Evolutionary conservation across 2,329 filamentous ascomycete genomes (phyloP).

Genomic region (Botrytis galanthina): DNA sequence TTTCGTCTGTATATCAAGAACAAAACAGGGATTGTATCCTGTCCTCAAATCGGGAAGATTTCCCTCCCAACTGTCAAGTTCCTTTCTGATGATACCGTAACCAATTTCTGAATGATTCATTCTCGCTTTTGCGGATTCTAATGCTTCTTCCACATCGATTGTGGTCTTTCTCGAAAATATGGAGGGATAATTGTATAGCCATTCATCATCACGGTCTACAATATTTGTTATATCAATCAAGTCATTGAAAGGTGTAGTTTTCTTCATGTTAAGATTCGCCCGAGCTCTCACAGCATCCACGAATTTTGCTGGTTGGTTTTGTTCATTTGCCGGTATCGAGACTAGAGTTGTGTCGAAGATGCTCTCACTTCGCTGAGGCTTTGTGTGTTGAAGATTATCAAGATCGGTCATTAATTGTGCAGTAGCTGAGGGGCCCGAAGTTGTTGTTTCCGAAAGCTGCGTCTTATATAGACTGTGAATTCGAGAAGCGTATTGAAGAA

Average conservation of each 20-base stretch:
- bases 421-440: neutral
- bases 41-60: rapidly evolving
- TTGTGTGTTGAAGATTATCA: neutral
- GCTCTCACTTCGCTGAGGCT: neutral
- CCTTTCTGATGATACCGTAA: neutral
- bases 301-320: too few relatives aligned
- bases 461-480: neutral
- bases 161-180: neutral
- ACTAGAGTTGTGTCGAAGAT: neutral
- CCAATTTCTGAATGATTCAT: neutral
- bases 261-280: neutral
- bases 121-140: rapidly evolving
- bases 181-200: neutral
- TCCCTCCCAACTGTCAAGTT: neutral
- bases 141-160: neutral
- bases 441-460: rapidly evolving
- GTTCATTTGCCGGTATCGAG: neutral
- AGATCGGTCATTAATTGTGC: neutral
- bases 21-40: neutral
- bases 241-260: neutral
- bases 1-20: neutral
- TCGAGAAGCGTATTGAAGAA: neutral
- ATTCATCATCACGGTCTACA: neutral
- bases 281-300: too few relatives aligned
- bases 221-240: neutral